These are phyloP conservation scores for Corrigiola litoralis DNA, from an alignment of 179 eudicot species.

Conservation along the genomic window DNA sequence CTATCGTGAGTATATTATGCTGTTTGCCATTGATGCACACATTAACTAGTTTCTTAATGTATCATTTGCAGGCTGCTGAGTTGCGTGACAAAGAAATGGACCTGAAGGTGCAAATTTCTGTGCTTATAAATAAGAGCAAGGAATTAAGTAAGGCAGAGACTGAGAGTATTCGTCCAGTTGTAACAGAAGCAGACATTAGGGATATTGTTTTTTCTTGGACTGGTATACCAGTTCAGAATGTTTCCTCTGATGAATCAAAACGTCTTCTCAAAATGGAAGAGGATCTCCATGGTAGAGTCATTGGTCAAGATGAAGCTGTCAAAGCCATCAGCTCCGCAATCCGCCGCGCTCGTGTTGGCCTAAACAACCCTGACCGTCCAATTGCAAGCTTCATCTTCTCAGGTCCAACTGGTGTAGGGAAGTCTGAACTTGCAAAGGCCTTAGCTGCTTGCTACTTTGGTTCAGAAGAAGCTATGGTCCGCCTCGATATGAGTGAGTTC, in stretches of 20 bases:
- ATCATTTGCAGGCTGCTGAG: slow-evolving; percentile 58
- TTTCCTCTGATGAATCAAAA: slow-evolving; percentile 66
- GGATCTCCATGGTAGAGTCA: slow-evolving; percentile 67
- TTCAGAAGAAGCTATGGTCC: slow-evolving; percentile 85
- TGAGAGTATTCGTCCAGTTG: slow-evolving; percentile 53
- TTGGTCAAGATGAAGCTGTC: slow-evolving; percentile 97
- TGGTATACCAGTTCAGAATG: slow-evolving; percentile 89
- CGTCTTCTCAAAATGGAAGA: slow-evolving; percentile 89
- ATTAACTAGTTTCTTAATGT: neutral
- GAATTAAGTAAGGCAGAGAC: slow-evolving; percentile 68
- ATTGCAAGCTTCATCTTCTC: slow-evolving; percentile 94
- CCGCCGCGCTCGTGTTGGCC: slow-evolving; percentile 94
- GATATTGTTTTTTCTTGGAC: slow-evolving; percentile 93
- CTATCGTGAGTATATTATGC: no score
- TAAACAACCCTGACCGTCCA: slow-evolving; percentile 83
- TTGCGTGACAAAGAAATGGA: slow-evolving; percentile 72
- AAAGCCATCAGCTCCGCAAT: slow-evolving; percentile 85
- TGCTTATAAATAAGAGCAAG: slow-evolving; percentile 58
- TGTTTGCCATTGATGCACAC: no score
- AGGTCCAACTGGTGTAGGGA: slow-evolving; percentile 97
- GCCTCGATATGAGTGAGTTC: slow-evolving; percentile 98
- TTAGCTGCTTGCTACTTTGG: slow-evolving; percentile 84
- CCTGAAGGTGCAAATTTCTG: slow-evolving; percentile 58
- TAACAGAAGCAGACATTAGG: slow-evolving; percentile 74
- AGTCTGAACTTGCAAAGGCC: slow-evolving; percentile 84